phyloP scores from a whole-genome alignment of 78 protist genomes.

The slime mould (Dictyostelium discoideum) region DNA sequence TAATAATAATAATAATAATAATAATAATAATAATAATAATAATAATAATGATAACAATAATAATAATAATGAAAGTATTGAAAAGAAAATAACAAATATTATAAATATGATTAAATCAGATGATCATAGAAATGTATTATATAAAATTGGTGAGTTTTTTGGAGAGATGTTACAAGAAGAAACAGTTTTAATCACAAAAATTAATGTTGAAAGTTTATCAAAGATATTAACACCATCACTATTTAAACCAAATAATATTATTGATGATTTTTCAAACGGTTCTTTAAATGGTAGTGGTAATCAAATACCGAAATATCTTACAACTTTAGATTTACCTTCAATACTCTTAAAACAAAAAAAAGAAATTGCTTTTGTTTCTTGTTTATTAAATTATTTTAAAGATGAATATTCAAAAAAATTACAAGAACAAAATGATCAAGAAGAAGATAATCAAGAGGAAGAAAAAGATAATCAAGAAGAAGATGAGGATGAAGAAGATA shows the following conservation, averaged over 20 bases:
- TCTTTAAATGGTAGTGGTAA: neutral
- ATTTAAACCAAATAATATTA: neutral
- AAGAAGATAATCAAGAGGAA: neutral
- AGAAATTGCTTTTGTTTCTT: constrained; percentile 21
- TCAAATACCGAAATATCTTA: constrained; percentile 2
- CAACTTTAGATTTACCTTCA: neutral
- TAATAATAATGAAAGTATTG: neutral
- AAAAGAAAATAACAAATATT: neutral
- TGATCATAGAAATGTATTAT: constrained; percentile 4
- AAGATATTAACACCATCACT: constrained; percentile 58
- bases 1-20: too few species aligned
- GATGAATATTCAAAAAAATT: neutral
- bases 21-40: neutral
- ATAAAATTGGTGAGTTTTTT: constrained; percentile 45
- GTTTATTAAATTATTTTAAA: neutral
- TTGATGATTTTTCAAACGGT: neutral
- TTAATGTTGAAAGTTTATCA: constrained; percentile 39
- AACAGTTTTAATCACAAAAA: constrained; percentile 2
- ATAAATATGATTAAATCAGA: neutral
- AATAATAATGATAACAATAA: neutral
- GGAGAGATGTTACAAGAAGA: constrained; percentile 24
- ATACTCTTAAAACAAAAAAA: neutral
- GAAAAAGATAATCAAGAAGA: neutral
- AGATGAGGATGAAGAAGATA: neutral
- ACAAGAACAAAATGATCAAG: neutral